These are phyloP conservation scores for Fusarium poae DNA, from an alignment of 2,329 filamentous ascomycete genomes.

Conservation along the genomic window DNA sequence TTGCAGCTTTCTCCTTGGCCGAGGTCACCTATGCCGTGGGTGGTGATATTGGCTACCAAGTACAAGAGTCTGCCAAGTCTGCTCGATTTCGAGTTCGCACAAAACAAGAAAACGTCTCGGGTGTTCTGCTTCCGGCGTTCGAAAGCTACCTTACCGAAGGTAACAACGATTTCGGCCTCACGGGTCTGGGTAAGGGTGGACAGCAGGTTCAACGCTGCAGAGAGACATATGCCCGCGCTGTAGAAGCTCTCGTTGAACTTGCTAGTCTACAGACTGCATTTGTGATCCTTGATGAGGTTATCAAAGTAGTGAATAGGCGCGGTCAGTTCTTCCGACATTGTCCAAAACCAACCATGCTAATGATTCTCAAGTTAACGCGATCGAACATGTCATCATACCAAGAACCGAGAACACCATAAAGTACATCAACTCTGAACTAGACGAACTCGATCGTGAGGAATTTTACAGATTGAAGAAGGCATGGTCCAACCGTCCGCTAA, in stretches of 20 bases:
- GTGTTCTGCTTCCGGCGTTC: conserved; percentile 92
- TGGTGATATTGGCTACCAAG: conserved; percentile 95
- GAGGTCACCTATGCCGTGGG: conserved; percentile 98
- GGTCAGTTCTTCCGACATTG: conserved; percentile 60
- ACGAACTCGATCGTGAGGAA: conserved; percentile 97
- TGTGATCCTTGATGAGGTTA: conserved; percentile 97
- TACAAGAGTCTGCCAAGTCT: conserved; percentile 94
- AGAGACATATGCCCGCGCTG: conserved; percentile 95
- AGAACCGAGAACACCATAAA: conserved; percentile 99
- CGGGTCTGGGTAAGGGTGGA: conserved; percentile 94
- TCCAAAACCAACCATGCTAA: conserved; percentile 1
- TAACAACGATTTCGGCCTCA: conserved; percentile 95
- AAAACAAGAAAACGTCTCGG: conserved; percentile 98
- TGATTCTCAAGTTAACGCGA: conserved; percentile 80
- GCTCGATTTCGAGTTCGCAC: conserved; percentile 93
- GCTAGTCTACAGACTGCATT: conserved; percentile 97
- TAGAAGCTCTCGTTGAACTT: conserved; percentile 94
- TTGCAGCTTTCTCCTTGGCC: conserved; percentile 95
- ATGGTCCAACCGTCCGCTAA: conserved; percentile 1
- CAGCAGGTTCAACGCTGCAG: conserved; percentile 96
- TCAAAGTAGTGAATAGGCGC: conserved; percentile 98
- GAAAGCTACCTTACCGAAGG: conserved; percentile 91
- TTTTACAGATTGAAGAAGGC: conserved; percentile 96
- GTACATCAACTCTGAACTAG: conserved; percentile 98
- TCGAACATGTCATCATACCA: conserved; percentile 97